Evolutionary conservation across 2,329 filamentous ascomycete genomes (phyloP), one percentile per base, ranked within the genome.

Genomic region (Meredithiella fracta): DNA sequence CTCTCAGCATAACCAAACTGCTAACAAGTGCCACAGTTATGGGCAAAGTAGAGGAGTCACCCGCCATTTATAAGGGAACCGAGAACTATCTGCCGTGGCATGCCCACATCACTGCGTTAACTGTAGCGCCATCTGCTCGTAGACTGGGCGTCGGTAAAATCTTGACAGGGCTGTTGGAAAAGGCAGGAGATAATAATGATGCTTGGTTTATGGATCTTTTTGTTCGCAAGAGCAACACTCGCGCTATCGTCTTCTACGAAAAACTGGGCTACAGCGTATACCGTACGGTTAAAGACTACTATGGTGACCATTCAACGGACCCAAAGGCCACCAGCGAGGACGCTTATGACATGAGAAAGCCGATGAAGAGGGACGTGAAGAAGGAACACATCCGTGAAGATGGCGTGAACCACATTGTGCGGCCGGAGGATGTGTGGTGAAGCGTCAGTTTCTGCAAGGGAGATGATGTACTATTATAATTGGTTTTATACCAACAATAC

Each of bases 11-110:
- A 38, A 14, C 5, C 17, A 11, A 25, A 17, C 29, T 9, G n/a
- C 50, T 52, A 52, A 37, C 31, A 38, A 14, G 9, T n/a, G 47
- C 5, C 47, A n/a, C 61, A 95, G 90, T 98, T 66, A 94, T 98
- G 79, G 92, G 91, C 66, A 98, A 98, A 72, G 79, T 94, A 59
- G 91, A 97, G 73, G 83, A 88, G 61, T 94, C 88, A 55, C 84
- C 86, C 15, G 74, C 86, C 47, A 80, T 82, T 54, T 79, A 85
- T 67, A 76, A 80, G 59, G 81, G 81, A 64, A 92, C 87, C 52
- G 77, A 83, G 64, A 89, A 96, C 71, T 94, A 94, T 71, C 83
- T 95, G n/a, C 91, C 91, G n/a, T 97, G 89, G 87, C 92, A 98
- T 71, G 91, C 89, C 20, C 92, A 98, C 70, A 94, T 98, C 66